Base-by-base conservation (phyloP, 208 protist species). In the Crithidia bombi region DNA sequence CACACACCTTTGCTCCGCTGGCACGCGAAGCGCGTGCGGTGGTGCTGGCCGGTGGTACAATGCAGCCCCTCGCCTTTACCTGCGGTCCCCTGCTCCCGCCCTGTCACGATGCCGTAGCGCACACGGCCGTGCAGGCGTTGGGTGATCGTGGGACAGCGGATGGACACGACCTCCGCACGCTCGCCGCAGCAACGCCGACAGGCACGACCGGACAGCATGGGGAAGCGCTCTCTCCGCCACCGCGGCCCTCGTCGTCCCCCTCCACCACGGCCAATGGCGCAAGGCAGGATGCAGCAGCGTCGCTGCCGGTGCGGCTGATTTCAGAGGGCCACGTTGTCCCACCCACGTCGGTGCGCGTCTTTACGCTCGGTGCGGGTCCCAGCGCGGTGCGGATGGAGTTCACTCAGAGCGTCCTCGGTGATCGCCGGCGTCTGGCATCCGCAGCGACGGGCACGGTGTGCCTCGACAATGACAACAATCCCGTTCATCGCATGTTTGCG, bases 1-100 rank as follows among this genome's bases (percentile, higher is more conserved):
- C 21, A 51, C 66, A 90, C 81, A 87, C 89, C 82, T 63, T 86
- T 75, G 49, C 61, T 35, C 84, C 87, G 5, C 49, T 93, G 9
- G 44, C 90, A 38, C 62, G 63, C 36, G 71, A 89, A 19, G 86
- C 92, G 2, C 70, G 73, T 33, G 75, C 85, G 0, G 82, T 91
- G 15, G 75, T 98, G 23, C 69, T 98, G 25, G 91, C 90, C 9
- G 96, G 97, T 23, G 97, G 97, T 19, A 98, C 97, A 0, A 98
- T 98, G 93, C 86, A 93, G 66, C 97, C 97, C 0, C 79, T 97
- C 19, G 66, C 76, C 11, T 86, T 97, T 12, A 87, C 93, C 59
- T 86, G 85, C 57, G 79, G 81, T 3, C 86, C 93, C 11, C 79
- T 98, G 11, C 66, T 97, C 7, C 55, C 75, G 41, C 26, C 38